Evolutionary conservation across 495 filamentous ascomycete species (phyloP).

Genomic region (Penicillium coprophilum): DNA sequence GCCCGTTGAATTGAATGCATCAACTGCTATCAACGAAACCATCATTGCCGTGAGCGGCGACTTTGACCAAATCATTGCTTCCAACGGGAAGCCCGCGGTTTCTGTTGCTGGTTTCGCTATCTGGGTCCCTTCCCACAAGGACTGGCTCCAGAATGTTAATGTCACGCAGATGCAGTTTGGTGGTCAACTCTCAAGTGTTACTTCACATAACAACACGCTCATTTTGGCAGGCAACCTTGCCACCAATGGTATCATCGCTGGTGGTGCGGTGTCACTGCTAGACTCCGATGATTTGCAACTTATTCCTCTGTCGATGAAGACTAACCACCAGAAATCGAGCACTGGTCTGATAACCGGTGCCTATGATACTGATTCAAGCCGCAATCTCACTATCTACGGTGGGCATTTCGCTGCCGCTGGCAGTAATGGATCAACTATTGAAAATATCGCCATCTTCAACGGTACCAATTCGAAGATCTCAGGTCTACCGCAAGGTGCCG

Average conservation of each 20-base stretch:
- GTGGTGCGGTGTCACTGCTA: conserved; percentile 65
- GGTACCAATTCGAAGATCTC: conserved; percentile 61
- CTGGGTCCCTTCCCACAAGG: conserved; percentile 86
- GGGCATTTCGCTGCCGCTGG: conserved; percentile 78
- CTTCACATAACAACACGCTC: conserved; percentile 59
- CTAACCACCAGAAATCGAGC: conserved; percentile 53
- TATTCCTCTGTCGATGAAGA: conserved; percentile 61
- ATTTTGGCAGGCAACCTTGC: conserved; percentile 77
- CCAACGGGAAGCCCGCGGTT: conserved; percentile 58
- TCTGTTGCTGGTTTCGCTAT: conserved; percentile 75
- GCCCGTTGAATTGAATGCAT: conserved; percentile 77
- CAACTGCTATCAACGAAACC: conserved; percentile 62
- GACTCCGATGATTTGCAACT: conserved; percentile 49
- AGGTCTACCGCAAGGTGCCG: conserved; percentile 66
- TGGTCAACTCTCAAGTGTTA: conserved; percentile 68
- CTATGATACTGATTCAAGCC: conserved; percentile 65
- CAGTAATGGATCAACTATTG: conserved; percentile 65
- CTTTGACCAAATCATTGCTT: conserved; percentile 70
- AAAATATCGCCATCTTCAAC: conserved; percentile 78
- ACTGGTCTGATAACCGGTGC: conserved; percentile 71
- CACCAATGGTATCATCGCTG: conserved; percentile 65
- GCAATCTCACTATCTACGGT: conserved; percentile 84
- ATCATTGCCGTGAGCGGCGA: conserved; percentile 78
- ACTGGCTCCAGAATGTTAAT: conserved; percentile 86
- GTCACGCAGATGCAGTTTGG: conserved; percentile 60